Percentiles rank a stretch among this genome's conserved stretches.
These are phyloP conservation scores for Ceratocystis huliohia DNA, from an alignment of 2,329 filamentous ascomycete genomes.

Conservation along the genomic window DNA sequence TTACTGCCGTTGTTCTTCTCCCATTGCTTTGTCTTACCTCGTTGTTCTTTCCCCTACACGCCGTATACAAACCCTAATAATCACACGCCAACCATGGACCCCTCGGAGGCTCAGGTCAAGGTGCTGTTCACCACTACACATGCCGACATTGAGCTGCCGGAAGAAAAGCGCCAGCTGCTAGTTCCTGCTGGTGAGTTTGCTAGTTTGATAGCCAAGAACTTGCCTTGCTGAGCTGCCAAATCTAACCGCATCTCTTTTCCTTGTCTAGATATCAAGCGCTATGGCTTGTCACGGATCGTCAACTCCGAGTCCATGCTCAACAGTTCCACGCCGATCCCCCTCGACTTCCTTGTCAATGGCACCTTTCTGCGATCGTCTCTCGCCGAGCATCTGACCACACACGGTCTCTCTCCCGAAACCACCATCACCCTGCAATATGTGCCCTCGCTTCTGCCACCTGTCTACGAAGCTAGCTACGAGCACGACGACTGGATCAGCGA, in stretches of 20 bases:
- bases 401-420: slow-evolving; percentile 80
- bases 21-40: neutral
- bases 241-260: neutral
- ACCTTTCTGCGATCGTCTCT: slow-evolving; percentile 79
- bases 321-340: slow-evolving; percentile 54
- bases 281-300: slow-evolving; percentile 56
- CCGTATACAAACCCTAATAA: neutral
- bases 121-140: slow-evolving; percentile 55
- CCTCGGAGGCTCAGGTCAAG: slow-evolving; percentile 44
- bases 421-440: slow-evolving; percentile 87
- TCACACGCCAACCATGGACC: slow-evolving; percentile 28
- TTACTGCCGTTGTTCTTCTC: neutral
- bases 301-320: slow-evolving; percentile 61
- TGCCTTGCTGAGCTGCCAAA: neutral
- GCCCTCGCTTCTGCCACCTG: slow-evolving; percentile 74
- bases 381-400: slow-evolving; percentile 74
- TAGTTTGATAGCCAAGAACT: slow-evolving; percentile 3
- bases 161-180: slow-evolving; percentile 48
- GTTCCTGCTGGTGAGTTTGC: slow-evolving; percentile 43
- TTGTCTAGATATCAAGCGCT: slow-evolving; percentile 49
- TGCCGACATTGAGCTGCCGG: slow-evolving; percentile 48
- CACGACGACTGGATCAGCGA: slow-evolving; percentile 95
- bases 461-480: slow-evolving; percentile 83
- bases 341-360: slow-evolving; percentile 94
- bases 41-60: neutral